Base-by-base conservation (phyloP, 2,329 filamentous ascomycete genomes). In the Aspergillus bombycis region DNA sequence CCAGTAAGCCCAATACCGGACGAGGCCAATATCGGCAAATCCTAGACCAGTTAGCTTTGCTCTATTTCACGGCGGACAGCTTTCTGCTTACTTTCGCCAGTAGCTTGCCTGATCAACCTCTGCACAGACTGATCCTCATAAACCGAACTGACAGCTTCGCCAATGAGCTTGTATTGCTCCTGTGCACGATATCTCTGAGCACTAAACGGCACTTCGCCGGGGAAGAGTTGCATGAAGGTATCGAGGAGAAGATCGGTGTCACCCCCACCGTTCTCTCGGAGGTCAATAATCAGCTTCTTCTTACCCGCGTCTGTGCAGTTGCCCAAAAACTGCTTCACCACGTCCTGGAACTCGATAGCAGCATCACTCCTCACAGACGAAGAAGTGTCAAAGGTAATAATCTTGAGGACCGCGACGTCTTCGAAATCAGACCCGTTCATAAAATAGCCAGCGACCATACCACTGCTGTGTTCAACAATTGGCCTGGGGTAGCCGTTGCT, bases 231-330 rank as follows among this genome's bases (percentile, higher is more conserved):
- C 58, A 80, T 80, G 71, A 88, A 88, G 0, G 81, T 68, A 43
- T 83, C 80, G 48, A 78, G 79, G 5, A 80, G 81, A 10, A 81
- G 77, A 10, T 76, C 66, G 12, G 84, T 69, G 53, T 74, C 71
- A 1, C 88, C 88, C 48, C 88, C 88, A 1, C 79, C 79, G 65
- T 91, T 91, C 3, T 79, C 81, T 5, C 83, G 82, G 11, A 90
- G 70, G 65, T 91, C 89, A 61, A 91, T 83, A 30, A 91, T 81
- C 11, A 91, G 78, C 72, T 85, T 87, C 9, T 78, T 84, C 70
- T 86, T 87, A 4, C 80, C 78, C 1, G 77, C 76, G 2, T 73
- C 66, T 48, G 81, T 80, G 14, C 81, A 81, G 46, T 78, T 75
- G 0, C 78, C 74, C 19, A 89, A 78, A 67, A 88, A 84, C 9